These are phyloP conservation scores for Barnettozyma wickerhamii DNA, from an alignment of 805 yeast genomes.

Conservation along the genomic window DNA sequence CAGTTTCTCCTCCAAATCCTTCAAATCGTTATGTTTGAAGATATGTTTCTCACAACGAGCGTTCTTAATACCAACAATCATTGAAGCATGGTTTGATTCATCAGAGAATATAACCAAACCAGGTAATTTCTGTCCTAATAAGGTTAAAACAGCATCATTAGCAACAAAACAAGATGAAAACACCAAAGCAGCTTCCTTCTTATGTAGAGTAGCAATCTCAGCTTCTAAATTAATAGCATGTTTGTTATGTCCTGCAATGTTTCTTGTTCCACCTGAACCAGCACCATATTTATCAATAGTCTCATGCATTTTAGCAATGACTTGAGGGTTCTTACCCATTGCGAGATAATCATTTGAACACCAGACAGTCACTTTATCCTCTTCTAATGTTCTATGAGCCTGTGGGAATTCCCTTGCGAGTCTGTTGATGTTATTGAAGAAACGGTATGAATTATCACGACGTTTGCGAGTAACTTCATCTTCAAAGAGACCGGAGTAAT, in stretches of 20 bases:
- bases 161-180: conserved; percentile 96
- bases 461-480: conserved; percentile 70
- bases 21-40: conserved; percentile 86
- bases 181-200: conserved; percentile 92
- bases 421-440: conserved; percentile 95
- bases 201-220: conserved; percentile 84
- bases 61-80: conserved; percentile 94
- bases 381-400: conserved; percentile 76
- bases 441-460: conserved; percentile 88
- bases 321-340: conserved; percentile 78
- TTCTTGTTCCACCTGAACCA: conserved; percentile 99
- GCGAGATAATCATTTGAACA: conserved; percentile 98
- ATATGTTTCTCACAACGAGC: conserved; percentile 85
- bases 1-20: conserved; percentile 75
- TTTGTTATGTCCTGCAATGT: conserved; percentile 94
- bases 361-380: conserved; percentile 95
- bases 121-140: conserved; percentile 87
- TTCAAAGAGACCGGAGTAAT: conserved; percentile 66
- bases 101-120: conserved; percentile 91
- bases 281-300: conserved; percentile 90
- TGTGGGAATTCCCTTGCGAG: conserved; percentile 89
- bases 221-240: conserved; percentile 87
- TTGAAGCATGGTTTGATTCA: conserved; percentile 92
- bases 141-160: conserved; percentile 88
- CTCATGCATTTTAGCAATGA: conserved; percentile 69